Percentiles rank a stretch among this genome's conserved stretches.
Evolutionary conservation across 1,284 basidiomycete species (phyloP).

Genomic region (Trametes sp.): DNA sequence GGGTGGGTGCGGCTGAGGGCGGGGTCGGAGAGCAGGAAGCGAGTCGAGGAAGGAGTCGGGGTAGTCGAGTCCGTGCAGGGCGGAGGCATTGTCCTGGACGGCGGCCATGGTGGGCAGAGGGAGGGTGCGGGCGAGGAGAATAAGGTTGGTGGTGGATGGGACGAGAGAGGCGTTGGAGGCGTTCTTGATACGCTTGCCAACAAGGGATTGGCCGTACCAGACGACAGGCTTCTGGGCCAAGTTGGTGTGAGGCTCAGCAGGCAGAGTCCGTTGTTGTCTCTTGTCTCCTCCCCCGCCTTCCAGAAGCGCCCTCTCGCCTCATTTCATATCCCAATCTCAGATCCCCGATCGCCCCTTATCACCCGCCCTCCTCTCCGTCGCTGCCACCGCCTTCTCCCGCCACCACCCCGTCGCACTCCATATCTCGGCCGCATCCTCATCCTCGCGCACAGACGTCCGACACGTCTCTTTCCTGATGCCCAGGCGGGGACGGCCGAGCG

Average conservation of each 20-base stretch:
- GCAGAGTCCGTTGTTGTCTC: slow-evolving; percentile 22
- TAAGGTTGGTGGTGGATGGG: slow-evolving; percentile 25
- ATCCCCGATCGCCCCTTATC: slow-evolving; percentile 32
- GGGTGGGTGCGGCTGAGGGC: slow-evolving; percentile 49
- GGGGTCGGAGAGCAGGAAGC: slow-evolving; percentile 48
- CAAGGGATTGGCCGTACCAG: slow-evolving; percentile 29
- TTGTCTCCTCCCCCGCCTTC: slow-evolving; percentile 15
- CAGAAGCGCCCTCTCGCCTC: slow-evolving; percentile 24
- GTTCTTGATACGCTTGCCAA: slow-evolving; percentile 13
- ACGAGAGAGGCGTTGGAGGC: slow-evolving; percentile 18
- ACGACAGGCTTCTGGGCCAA: slow-evolving; percentile 15
- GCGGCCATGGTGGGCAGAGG: slow-evolving; percentile 24
- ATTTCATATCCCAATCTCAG: slow-evolving; percentile 32
- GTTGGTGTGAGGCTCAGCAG: slow-evolving; percentile 16
- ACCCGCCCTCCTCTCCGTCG: slow-evolving; percentile 30
- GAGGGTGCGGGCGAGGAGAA: slow-evolving; percentile 15
- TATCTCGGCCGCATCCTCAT: not conserved
- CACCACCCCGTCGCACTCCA: slow-evolving; percentile 11
- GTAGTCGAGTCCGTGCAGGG: slow-evolving; percentile 53
- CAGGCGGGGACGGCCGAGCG: not conserved
- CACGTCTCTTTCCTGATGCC: not conserved
- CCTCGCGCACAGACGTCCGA: slow-evolving; percentile 1
- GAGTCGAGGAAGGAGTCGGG: slow-evolving; percentile 47
- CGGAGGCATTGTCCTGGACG: slow-evolving; percentile 18
- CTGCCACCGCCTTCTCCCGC: slow-evolving; percentile 20